Conservation (phyloP, 495 filamentous ascomycete genomes). For the Penicillium soppii region DNA sequence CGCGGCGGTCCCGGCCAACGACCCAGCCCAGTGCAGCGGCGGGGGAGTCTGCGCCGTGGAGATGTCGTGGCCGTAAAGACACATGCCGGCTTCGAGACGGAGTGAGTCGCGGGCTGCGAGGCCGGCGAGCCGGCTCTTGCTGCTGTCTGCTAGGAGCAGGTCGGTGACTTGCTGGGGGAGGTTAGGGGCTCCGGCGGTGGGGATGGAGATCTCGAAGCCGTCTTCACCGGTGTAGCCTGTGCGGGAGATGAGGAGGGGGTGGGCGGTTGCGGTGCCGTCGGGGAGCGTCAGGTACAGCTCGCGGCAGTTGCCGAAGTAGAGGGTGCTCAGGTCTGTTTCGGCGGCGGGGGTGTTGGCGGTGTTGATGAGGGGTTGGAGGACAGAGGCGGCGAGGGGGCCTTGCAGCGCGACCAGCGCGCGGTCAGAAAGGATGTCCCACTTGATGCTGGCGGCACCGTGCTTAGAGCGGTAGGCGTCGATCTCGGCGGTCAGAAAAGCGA, state of each 20-base stretch:
- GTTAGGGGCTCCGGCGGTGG: conserved; percentile 39
- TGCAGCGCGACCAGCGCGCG: conserved; percentile 80
- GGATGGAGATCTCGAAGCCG: conserved; percentile 93
- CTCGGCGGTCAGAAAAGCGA: conserved; percentile 66
- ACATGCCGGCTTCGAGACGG: conserved; percentile 95
- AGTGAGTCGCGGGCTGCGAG: conserved; percentile 90
- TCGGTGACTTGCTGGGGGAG: conserved; percentile 51
- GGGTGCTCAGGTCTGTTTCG: conserved; percentile 56
- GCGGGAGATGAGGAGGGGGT: conserved; percentile 73
- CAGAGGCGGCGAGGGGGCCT: conserved; percentile 69
- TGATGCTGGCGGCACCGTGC: conserved; percentile 50
- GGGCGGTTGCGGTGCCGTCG: conserved; percentile 39
- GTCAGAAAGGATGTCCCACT: conserved; percentile 68
- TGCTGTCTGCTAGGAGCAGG: conserved; percentile 61
- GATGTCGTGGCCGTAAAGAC: conserved; percentile 96
- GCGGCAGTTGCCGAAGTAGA: conserved; percentile 80
- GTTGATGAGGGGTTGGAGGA: conserved; percentile 59
- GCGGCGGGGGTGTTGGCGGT: conserved; percentile 33
- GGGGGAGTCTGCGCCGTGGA: conserved; percentile 83
- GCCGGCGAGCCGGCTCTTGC: conserved; percentile 74
- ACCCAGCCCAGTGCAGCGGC: conserved; percentile 84
- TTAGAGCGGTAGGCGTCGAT: conserved; percentile 53
- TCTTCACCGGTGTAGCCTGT: conserved; percentile 98
- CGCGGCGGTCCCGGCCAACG: conserved; percentile 72
- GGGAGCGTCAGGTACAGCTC: conserved; percentile 53